phyloP scores from a whole-genome alignment of 2,329 filamentous ascomycete genomes.

The Myriosclerotinia duriaeana region DNA sequence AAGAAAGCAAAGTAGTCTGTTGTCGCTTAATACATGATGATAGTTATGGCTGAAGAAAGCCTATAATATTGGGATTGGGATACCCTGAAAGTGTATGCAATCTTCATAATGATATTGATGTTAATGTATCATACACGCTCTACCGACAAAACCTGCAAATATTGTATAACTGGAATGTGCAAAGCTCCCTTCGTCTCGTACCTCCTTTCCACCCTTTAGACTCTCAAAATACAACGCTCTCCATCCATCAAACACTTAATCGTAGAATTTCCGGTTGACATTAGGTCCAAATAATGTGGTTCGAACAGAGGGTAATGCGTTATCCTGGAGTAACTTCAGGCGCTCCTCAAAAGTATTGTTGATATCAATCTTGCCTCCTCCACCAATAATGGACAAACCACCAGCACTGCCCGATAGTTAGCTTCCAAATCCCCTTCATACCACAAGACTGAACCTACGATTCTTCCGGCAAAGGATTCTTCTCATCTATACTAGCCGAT shows the following conservation, averaged over 20 bases:
- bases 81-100: constrained; percentile 14
- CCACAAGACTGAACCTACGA: constrained; percentile 61
- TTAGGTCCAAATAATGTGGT: constrained; percentile 91
- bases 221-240: constrained; percentile 16
- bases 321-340: constrained; percentile 78
- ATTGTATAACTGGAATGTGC: constrained; percentile 28
- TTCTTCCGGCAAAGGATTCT: constrained; percentile 74
- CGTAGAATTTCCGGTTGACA: constrained; percentile 90
- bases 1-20: constrained; percentile 21
- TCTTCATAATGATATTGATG: constrained; percentile 21
- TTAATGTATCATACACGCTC: constrained; percentile 40
- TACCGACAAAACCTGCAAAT: constrained; percentile 31
- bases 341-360: constrained; percentile 98
- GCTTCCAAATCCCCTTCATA: constrained; percentile 6
- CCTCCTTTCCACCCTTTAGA: constrained; percentile 11
- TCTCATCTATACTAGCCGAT: constrained; percentile 71
- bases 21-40: background rate
- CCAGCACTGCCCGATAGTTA: constrained; percentile 62
- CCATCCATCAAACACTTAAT: constrained; percentile 53
- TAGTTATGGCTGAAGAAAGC: background rate
- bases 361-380: constrained; percentile 91
- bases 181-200: constrained; percentile 15
- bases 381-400: constrained; percentile 76
- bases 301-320: constrained; percentile 80
- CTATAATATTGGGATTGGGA: background rate